Percentiles rank a stretch among this genome's conserved stretches.
Conservation (phyloP, 2,329 filamentous ascomycete genomes). For the Ophiostoma quercus region DNA sequence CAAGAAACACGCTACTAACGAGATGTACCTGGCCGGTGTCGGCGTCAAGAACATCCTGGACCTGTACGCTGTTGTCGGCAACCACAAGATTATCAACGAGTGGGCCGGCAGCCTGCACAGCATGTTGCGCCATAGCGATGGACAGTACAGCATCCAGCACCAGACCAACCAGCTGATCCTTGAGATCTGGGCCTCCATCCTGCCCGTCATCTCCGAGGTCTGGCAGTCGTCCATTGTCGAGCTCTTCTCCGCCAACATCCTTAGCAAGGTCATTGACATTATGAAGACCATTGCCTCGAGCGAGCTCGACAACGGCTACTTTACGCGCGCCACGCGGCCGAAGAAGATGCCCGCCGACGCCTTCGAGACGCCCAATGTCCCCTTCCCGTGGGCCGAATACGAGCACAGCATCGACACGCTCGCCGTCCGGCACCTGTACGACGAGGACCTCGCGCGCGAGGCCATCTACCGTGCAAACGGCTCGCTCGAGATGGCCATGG, state of each 20-base stretch:
- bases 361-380: constrained; percentile 40
- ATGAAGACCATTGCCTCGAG: constrained; percentile 70
- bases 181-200: constrained; percentile 73
- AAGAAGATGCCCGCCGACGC: constrained; percentile 19
- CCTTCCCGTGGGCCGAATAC: constrained; percentile 46
- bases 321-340: constrained; percentile 1
- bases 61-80: constrained; percentile 71
- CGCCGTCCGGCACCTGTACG: constrained; percentile 43
- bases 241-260: constrained; percentile 65
- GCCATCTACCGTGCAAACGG: constrained; percentile 80
- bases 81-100: constrained; percentile 63
- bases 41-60: constrained; percentile 78
- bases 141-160: background rate
- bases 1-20: constrained; percentile 20
- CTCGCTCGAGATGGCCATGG: constrained; percentile 51
- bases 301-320: constrained; percentile 57
- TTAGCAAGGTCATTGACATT: constrained; percentile 77
- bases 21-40: constrained; percentile 46
- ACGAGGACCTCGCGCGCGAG: constrained; percentile 64
- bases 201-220: constrained; percentile 69
- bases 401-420: constrained; percentile 32
- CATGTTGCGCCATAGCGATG: constrained; percentile 4
- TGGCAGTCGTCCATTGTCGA: constrained; percentile 85
- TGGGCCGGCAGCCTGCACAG: constrained; percentile 3
- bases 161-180: constrained; percentile 66